Evolutionary conservation across 2,329 filamentous ascomycete genomes (phyloP), one percentile per base, ranked within the genome.

Genomic region (Fusarium nygamai): DNA sequence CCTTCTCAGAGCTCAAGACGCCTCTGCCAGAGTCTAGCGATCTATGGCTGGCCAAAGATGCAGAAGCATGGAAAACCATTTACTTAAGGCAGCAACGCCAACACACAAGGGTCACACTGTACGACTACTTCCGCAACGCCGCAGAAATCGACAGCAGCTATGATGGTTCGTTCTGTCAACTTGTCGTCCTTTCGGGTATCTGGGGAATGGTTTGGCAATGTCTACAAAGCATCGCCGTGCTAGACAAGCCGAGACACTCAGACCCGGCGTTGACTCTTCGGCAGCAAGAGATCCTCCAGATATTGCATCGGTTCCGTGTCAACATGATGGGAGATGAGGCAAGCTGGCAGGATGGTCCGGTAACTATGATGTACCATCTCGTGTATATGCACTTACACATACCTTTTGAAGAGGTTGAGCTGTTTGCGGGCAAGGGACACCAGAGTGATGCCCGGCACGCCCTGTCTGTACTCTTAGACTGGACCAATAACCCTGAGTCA

Each of bases 161-260:
- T n/a, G 46, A 61, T 16, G 8, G 6, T 17, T 11, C 33, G 11
- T 61, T 61, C 6, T 61, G 36, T 17, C 34, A 61, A 6, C 58
- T 61, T 8, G 20, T 53, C 1, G 20, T 61, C 9, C 10, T 61
- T 24, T 61, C 58, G 0, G 58, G 58, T 14, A 33, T 61, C n/a
- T 61, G 58, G 58, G 58, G 58, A 11, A 61, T 61, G 58, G 58
- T 61, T 8, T 61, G 58, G 58, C 58, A 61, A 16, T 61, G 58
- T 27, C 46, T 61, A 8, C 58, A 61, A 20, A 61, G 34, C 5
- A 41, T 51, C 22, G 58, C 58, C 2, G 34, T 61, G 20, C n/a
- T 61, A 4, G 36, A 53, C 7, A 61, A 61, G 7, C 58, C 58
- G 6, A 41, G 46, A 6, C 46, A 61, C 9, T 53, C 58, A 10